Percentiles rank a stretch among this genome's conserved stretches.
These are phyloP conservation scores for Blastobotrys mokoenaii DNA, from an alignment of 805 yeast genomes.

Conservation along the genomic window DNA sequence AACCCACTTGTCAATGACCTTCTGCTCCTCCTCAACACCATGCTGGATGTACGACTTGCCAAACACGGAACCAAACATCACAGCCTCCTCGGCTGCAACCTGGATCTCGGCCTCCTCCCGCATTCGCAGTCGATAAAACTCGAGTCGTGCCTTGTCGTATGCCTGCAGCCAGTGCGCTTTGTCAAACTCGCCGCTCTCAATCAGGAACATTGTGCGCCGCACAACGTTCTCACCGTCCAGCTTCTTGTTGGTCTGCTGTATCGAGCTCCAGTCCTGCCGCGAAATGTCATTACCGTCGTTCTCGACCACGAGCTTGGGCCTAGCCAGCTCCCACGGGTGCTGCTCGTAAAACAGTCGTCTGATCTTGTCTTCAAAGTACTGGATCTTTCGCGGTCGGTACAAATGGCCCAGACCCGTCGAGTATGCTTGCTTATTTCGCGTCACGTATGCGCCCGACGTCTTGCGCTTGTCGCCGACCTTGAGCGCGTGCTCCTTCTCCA, in stretches of 20 bases:
- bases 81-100: conserved; percentile 73
- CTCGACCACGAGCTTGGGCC: conserved; percentile 79
- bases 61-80: conserved; percentile 75
- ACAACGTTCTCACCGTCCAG: conserved; percentile 87
- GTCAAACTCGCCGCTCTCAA: conserved; percentile 24
- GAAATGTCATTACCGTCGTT: conserved; percentile 50
- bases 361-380: conserved; percentile 68
- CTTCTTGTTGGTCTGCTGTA: conserved; percentile 64
- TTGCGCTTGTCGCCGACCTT: conserved; percentile 18
- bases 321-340: conserved; percentile 97
- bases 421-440: conserved; percentile 38
- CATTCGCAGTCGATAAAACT: conserved; percentile 80
- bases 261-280: conserved; percentile 64
- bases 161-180: conserved; percentile 41
- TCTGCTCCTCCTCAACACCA: conserved; percentile 67
- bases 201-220: conserved; percentile 57
- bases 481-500: conserved; percentile 19
- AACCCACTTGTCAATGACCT: conserved; percentile 65
- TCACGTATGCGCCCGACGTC: conserved; percentile 32
- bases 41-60: conserved; percentile 52
- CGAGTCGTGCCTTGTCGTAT: conserved; percentile 78
- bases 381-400: conserved; percentile 44
- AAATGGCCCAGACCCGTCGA: conserved; percentile 31
- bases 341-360: conserved; percentile 78
- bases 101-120: conserved; percentile 67